These are phyloP conservation scores for Magnusiomyces suaveolens DNA, from an alignment of 1,139 yeast genomes.

Conservation along the genomic window DNA sequence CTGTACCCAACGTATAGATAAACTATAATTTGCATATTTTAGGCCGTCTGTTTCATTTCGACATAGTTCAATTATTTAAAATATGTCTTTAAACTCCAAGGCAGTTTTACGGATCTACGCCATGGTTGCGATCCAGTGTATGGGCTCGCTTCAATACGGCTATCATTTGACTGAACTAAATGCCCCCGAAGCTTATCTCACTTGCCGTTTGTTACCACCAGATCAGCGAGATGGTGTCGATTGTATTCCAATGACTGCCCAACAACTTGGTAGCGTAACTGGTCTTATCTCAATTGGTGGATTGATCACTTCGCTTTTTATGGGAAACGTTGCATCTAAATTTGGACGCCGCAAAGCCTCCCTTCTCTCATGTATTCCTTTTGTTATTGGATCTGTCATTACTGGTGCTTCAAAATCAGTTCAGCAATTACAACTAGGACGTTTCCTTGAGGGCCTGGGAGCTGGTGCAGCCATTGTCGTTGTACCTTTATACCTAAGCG, in stretches of 20 bases:
- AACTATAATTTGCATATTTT: no score
- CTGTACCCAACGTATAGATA: no score
- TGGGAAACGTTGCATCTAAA: conserved; percentile 59
- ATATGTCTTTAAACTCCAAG: no score
- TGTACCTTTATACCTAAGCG: conserved; percentile 72
- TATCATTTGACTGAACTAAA: conserved; percentile 83
- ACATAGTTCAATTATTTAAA: no score
- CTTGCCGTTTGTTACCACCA: conserved; percentile 38
- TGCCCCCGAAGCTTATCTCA: conserved; percentile 62
- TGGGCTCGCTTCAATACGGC: conserved; percentile 80
- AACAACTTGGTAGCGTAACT: conserved; percentile 70
- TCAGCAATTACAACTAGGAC: conserved; percentile 46
- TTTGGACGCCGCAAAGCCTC: conserved; percentile 57
- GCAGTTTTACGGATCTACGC: conserved; percentile 6
- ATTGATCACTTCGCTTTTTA: conserved; percentile 60
- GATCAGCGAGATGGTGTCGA: conserved; percentile 26
- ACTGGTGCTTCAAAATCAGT: conserved; percentile 46
- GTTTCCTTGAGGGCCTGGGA: conserved; percentile 71
- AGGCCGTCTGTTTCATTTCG: no score
- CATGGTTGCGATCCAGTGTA: conserved; percentile 36
- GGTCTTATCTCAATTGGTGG: conserved; percentile 86
- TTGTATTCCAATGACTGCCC: conserved; percentile 55
- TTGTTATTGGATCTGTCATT: conserved; percentile 57
- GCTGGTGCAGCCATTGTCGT: conserved; percentile 84
- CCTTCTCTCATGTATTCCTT: conserved; percentile 46